phyloP scores from a whole-genome alignment of 2,329 filamentous ascomycete species.

The Ophiostoma tasmaniense region DNA sequence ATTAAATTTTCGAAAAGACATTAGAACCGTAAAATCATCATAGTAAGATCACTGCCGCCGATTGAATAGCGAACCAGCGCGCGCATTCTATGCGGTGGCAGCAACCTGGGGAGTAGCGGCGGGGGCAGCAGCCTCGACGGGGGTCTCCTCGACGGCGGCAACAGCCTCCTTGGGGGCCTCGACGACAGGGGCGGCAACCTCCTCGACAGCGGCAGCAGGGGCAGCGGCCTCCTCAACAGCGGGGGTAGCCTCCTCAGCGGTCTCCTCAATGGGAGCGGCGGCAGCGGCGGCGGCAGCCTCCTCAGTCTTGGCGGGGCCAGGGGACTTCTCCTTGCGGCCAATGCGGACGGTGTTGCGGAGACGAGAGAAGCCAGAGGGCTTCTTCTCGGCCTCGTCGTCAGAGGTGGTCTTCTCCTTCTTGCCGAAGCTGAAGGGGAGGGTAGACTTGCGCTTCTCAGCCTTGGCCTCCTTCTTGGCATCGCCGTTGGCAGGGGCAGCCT shows the following conservation, averaged over 20 bases:
- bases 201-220: slow-evolving; percentile 26
- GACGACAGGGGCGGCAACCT: slow-evolving; percentile 30
- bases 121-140: slow-evolving; percentile 30
- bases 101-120: slow-evolving; percentile 40
- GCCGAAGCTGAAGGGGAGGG: slow-evolving; percentile 59
- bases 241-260: slow-evolving; percentile 26
- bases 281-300: slow-evolving; percentile 32
- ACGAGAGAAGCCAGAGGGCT: slow-evolving; percentile 52
- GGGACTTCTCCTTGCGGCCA: slow-evolving; percentile 36
- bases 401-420: slow-evolving; percentile 73
- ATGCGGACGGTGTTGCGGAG: slow-evolving; percentile 49
- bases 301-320: slow-evolving; percentile 36
- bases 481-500: slow-evolving; percentile 38
- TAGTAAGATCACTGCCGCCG: slow-evolving; percentile 20
- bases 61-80: slow-evolving; percentile 14
- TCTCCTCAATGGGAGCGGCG: slow-evolving; percentile 27
- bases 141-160: slow-evolving; percentile 28
- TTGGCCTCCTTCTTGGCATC: slow-evolving; percentile 58
- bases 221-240: slow-evolving; percentile 27
- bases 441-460: slow-evolving; percentile 72
- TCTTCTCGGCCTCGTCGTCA: slow-evolving; percentile 56
- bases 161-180: slow-evolving; percentile 29
- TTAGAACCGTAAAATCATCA: slow-evolving; percentile 19
- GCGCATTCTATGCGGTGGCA: slow-evolving; percentile 40
- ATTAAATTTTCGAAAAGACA: slow-evolving; percentile 10